Evolutionary conservation across 1,284 basidiomycete genomes (phyloP), one percentile per base, ranked within the genome.

Genomic region (Gomphus bonarii): DNA sequence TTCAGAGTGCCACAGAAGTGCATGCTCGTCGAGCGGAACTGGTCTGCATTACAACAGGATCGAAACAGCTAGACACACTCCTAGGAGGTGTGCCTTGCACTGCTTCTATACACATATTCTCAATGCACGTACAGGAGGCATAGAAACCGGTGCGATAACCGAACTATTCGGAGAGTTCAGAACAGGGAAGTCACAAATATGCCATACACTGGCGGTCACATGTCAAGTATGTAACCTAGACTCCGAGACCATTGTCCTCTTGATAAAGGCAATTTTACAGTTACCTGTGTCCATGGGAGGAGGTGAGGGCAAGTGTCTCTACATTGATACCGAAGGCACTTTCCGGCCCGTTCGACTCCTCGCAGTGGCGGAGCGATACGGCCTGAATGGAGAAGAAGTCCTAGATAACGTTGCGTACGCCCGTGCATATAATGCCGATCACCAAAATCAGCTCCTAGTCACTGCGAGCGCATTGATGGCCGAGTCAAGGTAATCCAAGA

Each of bases 391-490:
- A 42, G 93, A 99, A 69, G 95, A 98, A 69, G 97, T 98, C 3
- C 75, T 99, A 61, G 97, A 99, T 71, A 99, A 99, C 65, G 91
- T 99, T 44, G 97, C 97, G 11, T 99, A 99, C 71, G 97, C 97
- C 1, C 79, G 97, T 65, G 97, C 97, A 60, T 99, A 99, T 72
- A 99, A 99, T 66, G 94, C 95, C 42, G 97, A 99, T 69, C 97
- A 99, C 72, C 97, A 99, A 70, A 83, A 92, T 60, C 82, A 91
- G 57, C 77, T 99, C 50, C 76, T 99, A 51, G 85, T 92, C 0
- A 90, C 87, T 63, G 97, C 97, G 1, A 92, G 91, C 66, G 95
- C 94, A 10, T 83, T 99, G 70, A 97, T 97, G 95, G 90, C 92
- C 1, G 94, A 97, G 68, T 95, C 93, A 31, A 83, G 94, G 93